Evolutionary conservation across 1,139 yeast species (phyloP).

Genomic region (Arxiozyma telluris): DNA sequence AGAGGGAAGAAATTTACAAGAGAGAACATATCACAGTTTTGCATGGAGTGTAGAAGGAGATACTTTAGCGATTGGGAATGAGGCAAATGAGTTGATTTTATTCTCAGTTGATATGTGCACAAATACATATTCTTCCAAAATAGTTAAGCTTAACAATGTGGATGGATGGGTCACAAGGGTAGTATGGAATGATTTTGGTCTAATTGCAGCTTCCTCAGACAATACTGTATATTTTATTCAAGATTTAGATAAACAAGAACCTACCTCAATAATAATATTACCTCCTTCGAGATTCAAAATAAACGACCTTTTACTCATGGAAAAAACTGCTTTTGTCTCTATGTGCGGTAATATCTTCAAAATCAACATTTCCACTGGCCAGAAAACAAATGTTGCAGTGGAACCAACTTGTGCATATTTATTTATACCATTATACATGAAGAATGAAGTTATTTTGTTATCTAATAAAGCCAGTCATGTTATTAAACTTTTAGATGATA

Average conservation of each 20-base stretch:
- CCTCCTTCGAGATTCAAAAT: constrained; percentile 17
- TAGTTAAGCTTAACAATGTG: not conserved
- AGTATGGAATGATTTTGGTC: constrained; percentile 12
- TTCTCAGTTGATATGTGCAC: constrained; percentile 7
- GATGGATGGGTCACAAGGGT: constrained; percentile 21
- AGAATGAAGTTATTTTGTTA: constrained; percentile 13
- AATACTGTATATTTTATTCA: constrained; percentile 12
- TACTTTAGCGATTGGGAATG: constrained; percentile 24
- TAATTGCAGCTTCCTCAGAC: constrained; percentile 11
- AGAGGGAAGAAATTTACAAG: constrained; percentile 7
- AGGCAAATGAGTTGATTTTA: constrained; percentile 17
- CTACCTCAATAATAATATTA: constrained; percentile 5
- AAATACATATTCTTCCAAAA: not conserved
- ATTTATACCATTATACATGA: constrained; percentile 17
- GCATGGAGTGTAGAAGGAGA: constrained; percentile 24
- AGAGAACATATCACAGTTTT: constrained; percentile 24
- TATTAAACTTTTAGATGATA: not conserved
- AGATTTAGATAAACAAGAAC: not conserved
- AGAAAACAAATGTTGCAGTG: constrained; percentile 6
- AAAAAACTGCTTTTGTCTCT: constrained; percentile 12
- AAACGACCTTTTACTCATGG: constrained; percentile 15
- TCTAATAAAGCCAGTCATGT: constrained; percentile 18
- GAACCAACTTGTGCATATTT: constrained; percentile 15
- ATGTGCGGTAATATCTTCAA: constrained; percentile 15
- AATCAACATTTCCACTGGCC: constrained; percentile 7